Evolutionary conservation across 108 stramenopile species (phyloP), one percentile per base, ranked within the genome.

Genomic region (Cylindrotheca closterium): DNA sequence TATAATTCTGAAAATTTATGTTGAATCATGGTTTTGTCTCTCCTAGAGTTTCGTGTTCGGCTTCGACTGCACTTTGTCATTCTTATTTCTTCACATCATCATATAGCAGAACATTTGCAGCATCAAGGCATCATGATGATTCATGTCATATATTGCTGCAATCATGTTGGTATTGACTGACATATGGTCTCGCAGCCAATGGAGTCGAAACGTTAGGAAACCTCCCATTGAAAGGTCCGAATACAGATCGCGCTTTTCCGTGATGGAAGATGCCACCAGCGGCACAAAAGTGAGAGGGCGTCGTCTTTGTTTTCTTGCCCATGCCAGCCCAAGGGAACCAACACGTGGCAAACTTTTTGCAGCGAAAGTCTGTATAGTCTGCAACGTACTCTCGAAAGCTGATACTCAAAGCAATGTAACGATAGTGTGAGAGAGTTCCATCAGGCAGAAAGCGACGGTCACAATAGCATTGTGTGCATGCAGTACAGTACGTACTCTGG

Each of bases 361-460:
- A 65, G 3, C 64, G 64, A 4, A 65, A 27, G 22, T 55, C 23
- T 21, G 64, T 55, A 37, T 65, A 65, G 30, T 65, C 64, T 5
- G 30, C 64, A 4, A 65, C 53, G 30, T 34, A 31, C 2, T 32
- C 3, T 2, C 5, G 15, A 55, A 24, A 65, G 34, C 37, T 42
- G 37, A 10, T 7, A n/a, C n/a, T n/a, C n/a, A n/a, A n/a, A n/a
- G n/a, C n/a, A n/a, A n/a, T n/a, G n/a, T n/a, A n/a, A n/a, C n/a
- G n/a, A n/a, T n/a, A n/a, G n/a, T n/a, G n/a, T n/a, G n/a, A n/a
- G n/a, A n/a, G n/a, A n/a, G n/a, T n/a, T n/a, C n/a, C n/a, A n/a
- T n/a, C n/a, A n/a, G n/a, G n/a, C n/a, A n/a, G n/a, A n/a, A n/a
- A n/a, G n/a, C n/a, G n/a, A n/a, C n/a, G n/a, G n/a, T n/a, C n/a